Evolutionary conservation across 306 rosid species (phyloP).

Genomic region (Trifolium dubium): DNA sequence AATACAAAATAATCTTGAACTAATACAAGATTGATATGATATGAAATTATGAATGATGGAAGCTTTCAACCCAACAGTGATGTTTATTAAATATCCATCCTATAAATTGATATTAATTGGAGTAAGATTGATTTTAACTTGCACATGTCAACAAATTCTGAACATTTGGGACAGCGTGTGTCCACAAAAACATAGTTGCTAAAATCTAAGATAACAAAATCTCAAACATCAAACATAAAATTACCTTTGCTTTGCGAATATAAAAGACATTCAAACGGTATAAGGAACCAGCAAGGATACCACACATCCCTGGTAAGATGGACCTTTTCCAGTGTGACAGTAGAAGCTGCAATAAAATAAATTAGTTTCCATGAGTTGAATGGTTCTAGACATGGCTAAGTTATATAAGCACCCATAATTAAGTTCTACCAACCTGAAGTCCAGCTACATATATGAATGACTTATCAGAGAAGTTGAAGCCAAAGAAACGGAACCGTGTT

Average conservation of each 20-base stretch:
- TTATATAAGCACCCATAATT: conserved; percentile 18
- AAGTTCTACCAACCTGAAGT: conserved; percentile 68
- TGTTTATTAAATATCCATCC: conserved; percentile 9
- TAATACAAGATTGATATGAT: conserved; percentile 1
- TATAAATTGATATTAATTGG: conserved; percentile 5
- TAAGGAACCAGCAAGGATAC: conserved; percentile 88
- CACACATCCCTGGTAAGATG: conserved; percentile 88
- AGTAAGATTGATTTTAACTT: conserved; percentile 21
- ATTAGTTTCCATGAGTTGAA: conserved; percentile 39
- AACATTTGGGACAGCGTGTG: conserved; percentile 6
- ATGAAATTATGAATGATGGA: conserved; percentile 15
- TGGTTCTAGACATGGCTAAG: conserved; percentile 25
- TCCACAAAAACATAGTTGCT: conserved; percentile 30
- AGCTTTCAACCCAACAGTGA: conserved; percentile 10
- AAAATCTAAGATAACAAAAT: conserved; percentile 23
- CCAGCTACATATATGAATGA: conserved; percentile 96
- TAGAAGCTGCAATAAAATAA: conserved; percentile 72
- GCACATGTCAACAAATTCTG: conserved; percentile 26
- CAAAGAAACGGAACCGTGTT: conserved; percentile 76
- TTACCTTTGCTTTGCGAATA: conserved; percentile 94
- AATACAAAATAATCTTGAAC: conserved; percentile 7
- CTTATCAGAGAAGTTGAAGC: conserved; percentile 86
- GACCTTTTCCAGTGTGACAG: conserved; percentile 95
- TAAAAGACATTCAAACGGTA: conserved; percentile 80
- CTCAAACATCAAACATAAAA: conserved; percentile 27